A percentile compares a stretch with the other conserved stretches of the same genome.
phyloP scores from a whole-genome alignment of 352 stramenopile genomes.

The Phytopythium mirpurense region DNA sequence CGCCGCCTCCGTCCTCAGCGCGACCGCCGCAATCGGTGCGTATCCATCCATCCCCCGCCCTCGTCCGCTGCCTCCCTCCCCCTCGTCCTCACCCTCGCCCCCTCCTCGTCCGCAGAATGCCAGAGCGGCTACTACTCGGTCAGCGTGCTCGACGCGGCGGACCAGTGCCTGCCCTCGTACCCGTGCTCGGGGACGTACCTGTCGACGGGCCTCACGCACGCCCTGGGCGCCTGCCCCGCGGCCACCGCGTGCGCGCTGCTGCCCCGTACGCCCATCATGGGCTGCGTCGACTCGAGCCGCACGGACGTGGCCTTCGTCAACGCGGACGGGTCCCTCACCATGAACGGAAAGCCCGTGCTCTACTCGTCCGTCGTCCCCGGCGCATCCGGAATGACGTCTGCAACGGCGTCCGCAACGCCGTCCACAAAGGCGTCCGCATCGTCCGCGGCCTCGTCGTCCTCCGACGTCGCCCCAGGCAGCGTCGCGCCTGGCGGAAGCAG shows the following conservation, averaged over 20 bases:
- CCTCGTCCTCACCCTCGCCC: too few species aligned
- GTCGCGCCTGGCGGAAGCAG: constrained; percentile 2
- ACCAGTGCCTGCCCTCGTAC: constrained; percentile 43
- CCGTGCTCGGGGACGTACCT: constrained; percentile 68
- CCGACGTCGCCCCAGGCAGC: constrained; percentile 6
- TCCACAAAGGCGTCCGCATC: not conserved
- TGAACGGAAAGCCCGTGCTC: constrained; percentile 32
- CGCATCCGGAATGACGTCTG: constrained; percentile 3
- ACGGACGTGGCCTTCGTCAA: constrained; percentile 68
- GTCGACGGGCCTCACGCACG: constrained; percentile 28
- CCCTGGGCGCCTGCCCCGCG: constrained; percentile 49
- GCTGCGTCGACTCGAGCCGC: constrained; percentile 43
- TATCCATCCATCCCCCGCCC: not conserved
- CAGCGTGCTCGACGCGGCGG: constrained; percentile 54
- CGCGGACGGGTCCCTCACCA: constrained; percentile 51
- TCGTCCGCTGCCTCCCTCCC: not conserved
- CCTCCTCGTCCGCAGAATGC: constrained; percentile 26
- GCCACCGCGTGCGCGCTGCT: constrained; percentile 54
- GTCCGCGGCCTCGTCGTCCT: not conserved
- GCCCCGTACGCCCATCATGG: constrained; percentile 60
- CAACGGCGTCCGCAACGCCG: constrained; percentile 3
- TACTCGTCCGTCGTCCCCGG: constrained; percentile 9
- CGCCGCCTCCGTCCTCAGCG: constrained; percentile 11
- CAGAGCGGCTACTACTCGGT: constrained; percentile 41
- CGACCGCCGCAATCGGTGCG: constrained; percentile 11